A percentile compares a stretch with the other conserved stretches of the same genome.
Evolutionary conservation across 169 alveolate species (phyloP).

Genomic region (Cryptosporidium xiaoi): DNA sequence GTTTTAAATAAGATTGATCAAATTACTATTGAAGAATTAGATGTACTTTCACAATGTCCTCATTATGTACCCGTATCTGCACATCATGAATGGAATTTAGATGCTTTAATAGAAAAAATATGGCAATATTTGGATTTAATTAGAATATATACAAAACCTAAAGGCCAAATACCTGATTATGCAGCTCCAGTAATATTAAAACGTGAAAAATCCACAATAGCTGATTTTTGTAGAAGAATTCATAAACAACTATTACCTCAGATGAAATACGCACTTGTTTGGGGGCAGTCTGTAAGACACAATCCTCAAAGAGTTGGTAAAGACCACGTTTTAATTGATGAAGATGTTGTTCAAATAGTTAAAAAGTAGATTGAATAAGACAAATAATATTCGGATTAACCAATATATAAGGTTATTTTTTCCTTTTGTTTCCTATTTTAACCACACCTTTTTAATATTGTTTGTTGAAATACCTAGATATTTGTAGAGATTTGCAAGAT

Average conservation of each 20-base stretch:
- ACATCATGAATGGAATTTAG: slow-evolving; percentile 93
- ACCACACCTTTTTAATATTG: too few relatives aligned
- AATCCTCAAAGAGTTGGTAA: slow-evolving; percentile 96
- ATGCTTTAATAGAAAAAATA: slow-evolving; percentile 94
- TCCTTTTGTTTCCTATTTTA: too few relatives aligned
- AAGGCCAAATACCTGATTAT: slow-evolving; percentile 96
- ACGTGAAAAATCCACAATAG: slow-evolving; percentile 86
- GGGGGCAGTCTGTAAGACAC: slow-evolving; percentile 98
- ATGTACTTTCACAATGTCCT: slow-evolving; percentile 92
- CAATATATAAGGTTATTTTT: too few relatives aligned
- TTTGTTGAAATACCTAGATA: too few relatives aligned
- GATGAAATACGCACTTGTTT: slow-evolving; percentile 95
- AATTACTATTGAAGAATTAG: slow-evolving; percentile 91
- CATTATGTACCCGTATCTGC: slow-evolving; percentile 93
- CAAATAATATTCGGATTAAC: too few relatives aligned
- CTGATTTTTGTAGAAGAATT: slow-evolving; percentile 85
- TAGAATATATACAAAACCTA: slow-evolving; percentile 98
- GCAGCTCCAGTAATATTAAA: slow-evolving; percentile 94
- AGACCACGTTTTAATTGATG: slow-evolving; percentile 92
- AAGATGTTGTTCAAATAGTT: slow-evolving; percentile 89
- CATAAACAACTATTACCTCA: slow-evolving; percentile 87
- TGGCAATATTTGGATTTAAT: slow-evolving; percentile 97
- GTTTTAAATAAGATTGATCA: slow-evolving; percentile 93
- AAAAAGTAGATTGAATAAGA: slow-evolving; percentile 77
- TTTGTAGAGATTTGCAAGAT: too few relatives aligned